These are phyloP conservation scores for Aspergillus felis DNA, from an alignment of 2,329 filamentous ascomycete genomes.

Conservation along the genomic window DNA sequence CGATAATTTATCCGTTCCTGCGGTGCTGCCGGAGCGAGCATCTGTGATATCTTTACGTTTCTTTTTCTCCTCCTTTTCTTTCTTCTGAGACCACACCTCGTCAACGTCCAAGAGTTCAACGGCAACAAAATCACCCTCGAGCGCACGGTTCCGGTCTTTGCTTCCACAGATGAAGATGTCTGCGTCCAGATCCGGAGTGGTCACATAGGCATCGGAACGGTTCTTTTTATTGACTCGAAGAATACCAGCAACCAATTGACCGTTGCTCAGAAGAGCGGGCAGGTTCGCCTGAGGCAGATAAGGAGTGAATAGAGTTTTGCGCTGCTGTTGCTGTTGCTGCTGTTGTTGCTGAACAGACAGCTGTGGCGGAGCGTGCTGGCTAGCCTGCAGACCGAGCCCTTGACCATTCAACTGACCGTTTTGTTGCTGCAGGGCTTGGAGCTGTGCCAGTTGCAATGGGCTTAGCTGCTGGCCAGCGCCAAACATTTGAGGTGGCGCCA, in stretches of 20 bases:
- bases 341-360: conserved; percentile 55
- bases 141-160: conserved; percentile 94
- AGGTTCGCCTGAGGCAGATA: conserved; percentile 93
- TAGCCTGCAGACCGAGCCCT: conserved; percentile 62
- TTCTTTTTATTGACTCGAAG: conserved; percentile 99
- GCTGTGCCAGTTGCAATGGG: conserved; percentile 79
- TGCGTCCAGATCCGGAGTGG: conserved; percentile 88
- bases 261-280: conserved; percentile 83
- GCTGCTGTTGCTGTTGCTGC: conserved; percentile 80
- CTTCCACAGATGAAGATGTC: conserved; percentile 99
- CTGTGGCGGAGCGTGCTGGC: conserved; percentile 67
- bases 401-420: conserved; percentile 79
- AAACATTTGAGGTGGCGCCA: conserved; percentile 77
- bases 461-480: conserved; percentile 78
- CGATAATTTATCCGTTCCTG: conserved; percentile 61
- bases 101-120: conserved; percentile 96
- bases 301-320: conserved; percentile 97
- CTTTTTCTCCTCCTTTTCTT: conserved; percentile 99
- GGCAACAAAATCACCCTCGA: conserved; percentile 93
- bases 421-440: conserved; percentile 93
- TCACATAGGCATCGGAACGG: conserved; percentile 95
- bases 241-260: conserved; percentile 92
- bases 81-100: conserved; percentile 98
- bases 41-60: conserved; percentile 99
- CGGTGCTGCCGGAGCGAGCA: conserved; percentile 72